These are phyloP conservation scores for Boletus vermiculosoides DNA, from an alignment of 768 basidiomycete genomes.

Conservation along the genomic window DNA sequence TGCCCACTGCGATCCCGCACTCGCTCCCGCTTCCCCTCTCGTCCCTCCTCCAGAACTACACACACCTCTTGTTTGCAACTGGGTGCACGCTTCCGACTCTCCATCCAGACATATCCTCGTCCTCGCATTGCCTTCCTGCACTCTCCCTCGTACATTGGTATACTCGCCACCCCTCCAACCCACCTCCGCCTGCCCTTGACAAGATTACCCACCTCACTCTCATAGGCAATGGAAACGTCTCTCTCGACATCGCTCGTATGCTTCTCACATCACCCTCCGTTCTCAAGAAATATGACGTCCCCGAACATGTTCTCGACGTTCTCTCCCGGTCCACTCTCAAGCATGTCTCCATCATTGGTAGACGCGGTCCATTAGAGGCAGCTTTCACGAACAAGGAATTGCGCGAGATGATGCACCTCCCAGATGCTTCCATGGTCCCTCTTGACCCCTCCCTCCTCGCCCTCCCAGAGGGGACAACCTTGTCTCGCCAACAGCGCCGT, in stretches of 20 bases:
- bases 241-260: constrained; percentile 89
- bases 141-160: constrained; percentile 94
- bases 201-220: constrained; percentile 70
- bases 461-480: constrained; percentile 32
- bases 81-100: constrained; percentile 71
- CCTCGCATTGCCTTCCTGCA: constrained; percentile 61
- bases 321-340: constrained; percentile 60
- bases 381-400: constrained; percentile 93
- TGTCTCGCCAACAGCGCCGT: constrained; percentile 65
- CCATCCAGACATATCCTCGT: constrained; percentile 52
- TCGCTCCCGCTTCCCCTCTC: constrained; percentile 57
- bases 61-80: constrained; percentile 82
- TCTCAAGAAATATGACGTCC: constrained; percentile 76
- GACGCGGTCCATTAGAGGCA: constrained; percentile 86
- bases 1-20: constrained; percentile 46
- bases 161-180: constrained; percentile 80
- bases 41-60: constrained; percentile 69
- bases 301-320: constrained; percentile 65
- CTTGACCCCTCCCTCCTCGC: constrained; percentile 47
- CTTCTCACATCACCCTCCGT: constrained; percentile 67
- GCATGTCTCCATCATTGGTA: constrained; percentile 79
- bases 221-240: constrained; percentile 94
- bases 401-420: constrained; percentile 71
- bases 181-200: constrained; percentile 62
- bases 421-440: constrained; percentile 66